Conservation (phyloP, 345 rosid species). For the Eucalyptus grandis region DNA sequence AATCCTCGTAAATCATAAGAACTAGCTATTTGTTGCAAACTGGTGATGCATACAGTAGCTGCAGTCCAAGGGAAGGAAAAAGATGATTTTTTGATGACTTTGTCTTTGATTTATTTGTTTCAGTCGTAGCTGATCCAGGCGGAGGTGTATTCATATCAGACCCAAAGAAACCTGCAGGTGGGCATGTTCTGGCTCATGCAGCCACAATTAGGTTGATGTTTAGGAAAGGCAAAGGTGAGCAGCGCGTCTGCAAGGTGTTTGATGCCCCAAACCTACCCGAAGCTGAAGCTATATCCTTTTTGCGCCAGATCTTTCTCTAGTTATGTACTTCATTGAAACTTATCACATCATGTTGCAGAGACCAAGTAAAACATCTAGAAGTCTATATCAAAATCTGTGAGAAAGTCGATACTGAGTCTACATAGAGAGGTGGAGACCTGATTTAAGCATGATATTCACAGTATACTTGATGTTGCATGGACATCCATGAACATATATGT, state of each 20-base stretch:
- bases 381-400: neutral
- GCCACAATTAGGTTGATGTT: neutral
- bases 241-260: neutral
- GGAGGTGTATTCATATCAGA: neutral
- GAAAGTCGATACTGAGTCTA: neutral
- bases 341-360: neutral
- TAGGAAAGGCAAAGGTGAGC: neutral
- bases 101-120: neutral
- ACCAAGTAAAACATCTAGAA: neutral
- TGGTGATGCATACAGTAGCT: neutral
- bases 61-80: neutral
- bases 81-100: neutral
- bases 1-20: neutral
- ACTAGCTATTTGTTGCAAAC: neutral
- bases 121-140: neutral
- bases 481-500: neutral
- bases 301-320: neutral
- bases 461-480: neutral
- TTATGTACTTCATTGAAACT: neutral
- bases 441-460: neutral
- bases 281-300: slow-evolving; percentile 78
- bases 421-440: neutral
- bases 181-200: neutral
- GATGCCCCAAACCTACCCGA: neutral
- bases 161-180: neutral